phyloP scores from a whole-genome alignment of 2,329 filamentous ascomycete species.

The Curvularia lunata region DNA sequence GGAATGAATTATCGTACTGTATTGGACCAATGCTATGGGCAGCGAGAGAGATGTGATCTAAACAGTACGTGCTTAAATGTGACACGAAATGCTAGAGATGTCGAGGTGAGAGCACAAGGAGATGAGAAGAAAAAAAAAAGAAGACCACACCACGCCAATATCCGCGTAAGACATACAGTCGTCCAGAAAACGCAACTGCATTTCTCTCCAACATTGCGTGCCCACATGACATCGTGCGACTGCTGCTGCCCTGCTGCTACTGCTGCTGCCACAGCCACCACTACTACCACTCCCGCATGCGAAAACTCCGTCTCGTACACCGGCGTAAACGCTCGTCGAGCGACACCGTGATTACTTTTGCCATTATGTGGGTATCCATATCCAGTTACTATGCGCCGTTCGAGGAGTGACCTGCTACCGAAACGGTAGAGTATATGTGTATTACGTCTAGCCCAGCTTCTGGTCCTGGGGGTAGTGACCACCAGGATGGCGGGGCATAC shows the following conservation, averaged over 20 bases:
- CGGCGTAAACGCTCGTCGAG: constrained; percentile 33
- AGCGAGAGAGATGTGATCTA: constrained; percentile 38
- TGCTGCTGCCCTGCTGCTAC: constrained; percentile 25
- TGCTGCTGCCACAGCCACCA: constrained; percentile 17
- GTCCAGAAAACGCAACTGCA: constrained; percentile 37
- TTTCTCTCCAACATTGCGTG: constrained; percentile 40
- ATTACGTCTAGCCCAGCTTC: constrained; percentile 48
- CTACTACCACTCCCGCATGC: constrained; percentile 27
- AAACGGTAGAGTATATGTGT: constrained; percentile 30
- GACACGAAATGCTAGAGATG: constrained; percentile 41
- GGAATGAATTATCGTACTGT: constrained; percentile 30
- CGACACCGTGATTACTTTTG: constrained; percentile 45
- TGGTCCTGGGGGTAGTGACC: constrained; percentile 75
- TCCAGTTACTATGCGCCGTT: constrained; percentile 44
- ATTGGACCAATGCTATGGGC: constrained; percentile 35
- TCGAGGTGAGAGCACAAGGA: constrained; percentile 30
- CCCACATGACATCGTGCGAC: constrained; percentile 40
- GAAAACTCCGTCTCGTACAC: constrained; percentile 27
- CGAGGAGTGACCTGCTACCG: constrained; percentile 37
- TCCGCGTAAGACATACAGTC: constrained; percentile 46
- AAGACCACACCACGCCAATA: constrained; percentile 44
- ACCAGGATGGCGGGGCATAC: constrained; percentile 66
- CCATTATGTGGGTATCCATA: constrained; percentile 51
- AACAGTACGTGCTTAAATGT: constrained; percentile 41
- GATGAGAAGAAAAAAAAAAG: constrained; percentile 22